Evolutionary conservation across 1,139 yeast genomes (phyloP), one percentile per base, ranked within the genome.

Genomic region (Debaryomyces udenii): DNA sequence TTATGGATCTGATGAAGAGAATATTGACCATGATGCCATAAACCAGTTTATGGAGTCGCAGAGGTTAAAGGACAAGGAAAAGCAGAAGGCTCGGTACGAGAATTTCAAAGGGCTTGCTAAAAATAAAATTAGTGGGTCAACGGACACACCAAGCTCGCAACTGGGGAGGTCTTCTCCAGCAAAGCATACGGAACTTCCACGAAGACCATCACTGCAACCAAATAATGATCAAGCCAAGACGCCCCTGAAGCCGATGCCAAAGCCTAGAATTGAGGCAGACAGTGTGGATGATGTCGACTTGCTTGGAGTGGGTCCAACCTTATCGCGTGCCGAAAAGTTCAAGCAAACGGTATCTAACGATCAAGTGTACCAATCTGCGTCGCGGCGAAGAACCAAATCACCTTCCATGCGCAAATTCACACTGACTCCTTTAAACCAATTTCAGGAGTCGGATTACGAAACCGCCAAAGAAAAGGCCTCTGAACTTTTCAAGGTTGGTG

Each of bases 401-500:
- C 6, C 26, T 29, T 15, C 14, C 13, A 5, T 10, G 22, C 30
- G 27, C 27, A 35, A 37, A 22, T 43, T 45, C 6, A 27, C 35
- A 9, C 29, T 40, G 27, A 35, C 40, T 3, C 59, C 66, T 3
- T 56, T 74, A 37, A 68, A 74, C 47, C 68, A 72, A 35, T 69
- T 71, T 45, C 69, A 67, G 23, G 69, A 74, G 37, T 74, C 80
- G 6, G 76, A 78, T 59, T 81, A 79, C 54, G 70, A 71, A 3
- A 77, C 78, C n/a, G 70, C 78, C 16, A 80, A 87, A 45, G 66
- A 67, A 13, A 72, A 75, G 26, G 98, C 90, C 3, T 67, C 80
- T 3, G 74, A 72, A 23, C 75, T 82, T 0, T 93, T 82, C 65
- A 77, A 78, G 43, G 75, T 80, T 11, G 99, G 99, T n/a, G 93